phyloP scores from a whole-genome alignment of 768 basidiomycete genomes.

The Calocera cornea region DNA sequence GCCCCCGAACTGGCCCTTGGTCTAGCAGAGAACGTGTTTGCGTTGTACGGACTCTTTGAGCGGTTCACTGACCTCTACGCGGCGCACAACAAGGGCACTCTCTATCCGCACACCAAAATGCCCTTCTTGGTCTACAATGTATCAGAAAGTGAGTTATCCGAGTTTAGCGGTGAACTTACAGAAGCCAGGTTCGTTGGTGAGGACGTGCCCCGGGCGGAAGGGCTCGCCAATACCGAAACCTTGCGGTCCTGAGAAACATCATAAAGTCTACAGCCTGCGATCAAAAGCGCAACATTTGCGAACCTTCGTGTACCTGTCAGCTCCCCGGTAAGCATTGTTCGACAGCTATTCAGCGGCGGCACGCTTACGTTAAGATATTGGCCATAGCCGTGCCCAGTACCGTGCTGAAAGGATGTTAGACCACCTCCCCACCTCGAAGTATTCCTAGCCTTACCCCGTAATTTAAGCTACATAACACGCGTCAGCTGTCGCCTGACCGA shows the following conservation, averaged over 20 bases:
- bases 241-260: slow-evolving; percentile 31
- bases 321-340: background rate
- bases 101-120: slow-evolving; percentile 89
- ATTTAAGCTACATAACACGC: slow-evolving; percentile 19
- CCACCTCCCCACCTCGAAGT: slow-evolving; percentile 20
- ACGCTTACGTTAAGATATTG: slow-evolving; percentile 44
- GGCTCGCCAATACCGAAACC: slow-evolving; percentile 57
- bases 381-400: slow-evolving; percentile 83
- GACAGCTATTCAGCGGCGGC: background rate
- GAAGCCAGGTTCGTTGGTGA: slow-evolving; percentile 90
- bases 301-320: slow-evolving; percentile 17
- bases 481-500: background rate
- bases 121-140: slow-evolving; percentile 47
- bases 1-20: slow-evolving; percentile 55
- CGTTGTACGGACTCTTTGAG: too few species aligned
- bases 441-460: slow-evolving; percentile 16
- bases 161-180: slow-evolving; percentile 40
- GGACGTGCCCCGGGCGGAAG: slow-evolving; percentile 72
- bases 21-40: slow-evolving; percentile 37
- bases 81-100: slow-evolving; percentile 63
- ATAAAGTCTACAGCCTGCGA: background rate
- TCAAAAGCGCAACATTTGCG: background rate
- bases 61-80: slow-evolving; percentile 37
- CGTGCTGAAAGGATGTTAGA: slow-evolving; percentile 41
- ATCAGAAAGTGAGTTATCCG: slow-evolving; percentile 13